Base-by-base conservation (phyloP, 208 protist genomes). In the Crithidia bombi region DNA sequence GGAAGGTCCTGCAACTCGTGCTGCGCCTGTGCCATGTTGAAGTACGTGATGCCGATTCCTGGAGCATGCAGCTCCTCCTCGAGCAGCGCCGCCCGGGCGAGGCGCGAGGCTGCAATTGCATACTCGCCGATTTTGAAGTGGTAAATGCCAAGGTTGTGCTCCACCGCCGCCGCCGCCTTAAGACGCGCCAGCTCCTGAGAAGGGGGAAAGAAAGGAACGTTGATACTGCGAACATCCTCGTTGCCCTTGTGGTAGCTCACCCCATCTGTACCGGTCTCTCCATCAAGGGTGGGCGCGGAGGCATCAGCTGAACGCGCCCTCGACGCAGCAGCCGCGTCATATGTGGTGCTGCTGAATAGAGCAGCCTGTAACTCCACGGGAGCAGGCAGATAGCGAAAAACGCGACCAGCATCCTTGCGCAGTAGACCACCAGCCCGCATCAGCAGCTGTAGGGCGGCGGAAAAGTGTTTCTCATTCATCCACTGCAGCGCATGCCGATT, bases 111-210 rank as follows among this genome's bases (percentile, higher is more conserved):
- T 5, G 90, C 87, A 23, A 90, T 61, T 23, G 74, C 73, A 68
- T 92, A 93, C 75, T 95, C 87, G 10, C 68, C 74, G 23, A 95
- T 77, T 46, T 89, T 81, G 59, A 89, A 93, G 65, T 95, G 90
- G 57, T 95, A 95, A 9, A 95, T 70, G 9, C 90, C 90, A 65
- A 89, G 70, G 75, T 95, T 95, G 78, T 95, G 92, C 25, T 85
- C 76, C 17, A 90, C 63, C 28, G 79, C 65, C 26, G 84, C 86
- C 14, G 70, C 64, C 0, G 78, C 79, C 58, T 54, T 55, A 28
- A 81, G 78, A 5, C 86, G 81, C 55, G 68, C 62, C 23, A 39
- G 43, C 50, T 91, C 83, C 39, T 83, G 75, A 6, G 71, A 65
- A 2, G 79, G 74, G 4, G 83, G 69, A 56, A 90, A 92, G 56